A percentile compares a stretch with the other conserved stretches of the same genome.
Conservation (phyloP, 345 rosid species). For the Camelina laxa region DNA sequence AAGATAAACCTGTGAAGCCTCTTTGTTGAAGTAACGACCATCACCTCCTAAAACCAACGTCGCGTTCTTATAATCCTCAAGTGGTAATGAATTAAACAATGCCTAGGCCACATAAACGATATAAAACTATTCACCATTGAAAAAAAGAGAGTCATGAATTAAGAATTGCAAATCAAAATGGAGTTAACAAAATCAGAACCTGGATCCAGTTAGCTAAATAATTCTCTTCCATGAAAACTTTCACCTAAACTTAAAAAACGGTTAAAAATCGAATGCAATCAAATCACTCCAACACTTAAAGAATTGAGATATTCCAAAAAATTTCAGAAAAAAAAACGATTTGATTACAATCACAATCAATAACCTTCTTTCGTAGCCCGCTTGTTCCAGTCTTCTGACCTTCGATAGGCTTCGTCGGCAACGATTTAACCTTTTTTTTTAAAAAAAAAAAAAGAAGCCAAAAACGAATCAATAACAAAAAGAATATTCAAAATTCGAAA, state of each 20-base stretch:
- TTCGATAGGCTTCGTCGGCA: constrained; percentile 78
- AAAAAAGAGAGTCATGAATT: neutral
- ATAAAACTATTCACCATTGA: neutral
- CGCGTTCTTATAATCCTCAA: constrained; percentile 77
- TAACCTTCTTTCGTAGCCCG: constrained; percentile 83
- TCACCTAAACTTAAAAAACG: constrained; percentile 55
- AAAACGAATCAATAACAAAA: neutral
- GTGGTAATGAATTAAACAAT: constrained; percentile 80
- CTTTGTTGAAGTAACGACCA: constrained; percentile 83
- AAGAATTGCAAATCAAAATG: constrained; percentile 1
- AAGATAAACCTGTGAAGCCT: constrained; percentile 78
- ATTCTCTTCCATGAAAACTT: constrained; percentile 86
- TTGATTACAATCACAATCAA: neutral
- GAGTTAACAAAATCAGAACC: constrained; percentile 49
- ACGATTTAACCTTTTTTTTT: constrained; percentile 52
- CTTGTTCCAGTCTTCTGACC: constrained; percentile 92
- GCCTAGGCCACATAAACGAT: constrained; percentile 61
- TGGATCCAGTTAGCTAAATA: constrained; percentile 97
- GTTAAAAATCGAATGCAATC: neutral
- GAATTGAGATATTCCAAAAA: neutral
- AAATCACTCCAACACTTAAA: neutral
- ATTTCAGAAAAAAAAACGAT: neutral
- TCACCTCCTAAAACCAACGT: constrained; percentile 90
- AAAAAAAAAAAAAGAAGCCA: no score
- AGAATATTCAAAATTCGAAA: neutral